Evolutionary conservation across 345 rosid genomes (phyloP).

Genomic region (Melaleuca alternifolia): DNA sequence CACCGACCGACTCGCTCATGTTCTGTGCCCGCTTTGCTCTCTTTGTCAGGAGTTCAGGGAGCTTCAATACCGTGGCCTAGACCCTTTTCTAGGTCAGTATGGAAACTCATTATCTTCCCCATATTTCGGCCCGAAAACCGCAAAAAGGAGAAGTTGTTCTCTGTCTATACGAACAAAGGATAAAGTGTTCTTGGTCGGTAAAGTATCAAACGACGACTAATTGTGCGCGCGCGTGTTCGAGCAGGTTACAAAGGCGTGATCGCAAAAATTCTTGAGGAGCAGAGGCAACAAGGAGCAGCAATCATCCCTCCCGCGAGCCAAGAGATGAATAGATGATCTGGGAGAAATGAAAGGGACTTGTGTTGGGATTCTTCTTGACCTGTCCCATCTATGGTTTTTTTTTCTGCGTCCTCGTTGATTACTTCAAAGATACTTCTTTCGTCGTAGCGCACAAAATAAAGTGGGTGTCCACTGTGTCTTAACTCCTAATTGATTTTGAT

Average conservation of each 20-base stretch:
- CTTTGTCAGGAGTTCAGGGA: too few species aligned
- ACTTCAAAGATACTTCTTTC: too few species aligned
- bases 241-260: slow-evolving; percentile 4
- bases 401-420: too few species aligned
- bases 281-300: neutral
- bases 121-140: too few species aligned
- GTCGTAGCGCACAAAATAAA: too few species aligned
- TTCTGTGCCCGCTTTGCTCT: neutral
- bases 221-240: neutral
- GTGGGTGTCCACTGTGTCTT: neutral
- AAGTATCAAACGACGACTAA: neutral
- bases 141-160: too few species aligned
- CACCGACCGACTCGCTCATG: neutral
- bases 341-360: too few species aligned
- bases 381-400: too few species aligned
- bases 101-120: neutral
- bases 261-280: too few species aligned
- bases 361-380: too few species aligned
- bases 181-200: neutral
- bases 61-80: too few species aligned
- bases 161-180: neutral
- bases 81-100: neutral
- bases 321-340: neutral
- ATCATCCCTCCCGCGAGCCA: neutral
- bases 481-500: neutral